These are phyloP conservation scores for Rhodamnia argentea DNA, from an alignment of 345 rosid genomes.

Conservation along the genomic window DNA sequence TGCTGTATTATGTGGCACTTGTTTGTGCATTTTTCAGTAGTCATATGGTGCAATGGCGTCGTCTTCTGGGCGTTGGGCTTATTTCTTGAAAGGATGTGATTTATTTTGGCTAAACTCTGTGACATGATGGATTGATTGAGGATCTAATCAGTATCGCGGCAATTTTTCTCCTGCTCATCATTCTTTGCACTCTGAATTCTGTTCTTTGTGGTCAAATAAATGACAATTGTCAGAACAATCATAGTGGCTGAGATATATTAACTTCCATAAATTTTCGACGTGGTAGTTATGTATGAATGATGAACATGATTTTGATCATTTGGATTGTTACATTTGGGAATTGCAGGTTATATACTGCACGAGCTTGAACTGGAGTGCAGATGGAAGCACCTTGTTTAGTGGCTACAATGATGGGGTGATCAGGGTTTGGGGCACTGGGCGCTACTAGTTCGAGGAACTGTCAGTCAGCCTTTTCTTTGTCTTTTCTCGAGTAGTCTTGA, in stretches of 20 bases:
- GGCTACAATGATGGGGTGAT: constrained; percentile 47
- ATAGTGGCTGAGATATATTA: background rate
- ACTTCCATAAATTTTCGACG: background rate
- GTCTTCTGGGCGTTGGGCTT: background rate
- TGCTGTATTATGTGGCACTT: background rate
- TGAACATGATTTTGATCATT: background rate
- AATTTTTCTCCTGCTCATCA: background rate
- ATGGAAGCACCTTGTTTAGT: constrained; percentile 47
- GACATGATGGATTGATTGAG: background rate
- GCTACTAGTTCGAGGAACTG: constrained; percentile 1
- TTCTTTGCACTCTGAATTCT: background rate
- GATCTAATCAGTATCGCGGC: background rate
- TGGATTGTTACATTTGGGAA: background rate
- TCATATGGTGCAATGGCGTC: background rate
- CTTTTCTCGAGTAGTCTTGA: background rate
- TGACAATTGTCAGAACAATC: background rate
- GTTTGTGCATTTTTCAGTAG: background rate
- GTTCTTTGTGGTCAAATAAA: background rate
- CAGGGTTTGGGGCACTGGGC: constrained; percentile 44
- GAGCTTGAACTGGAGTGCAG: constrained; percentile 40
- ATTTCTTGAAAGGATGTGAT: background rate
- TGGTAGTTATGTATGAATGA: background rate
- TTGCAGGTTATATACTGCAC: constrained; percentile 41
- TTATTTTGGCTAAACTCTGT: background rate
- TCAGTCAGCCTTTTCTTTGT: background rate